Evolutionary conservation across 1,139 yeast species (phyloP), one percentile per base, ranked within the genome.

Genomic region (Casaregolazyma lundiana): DNA sequence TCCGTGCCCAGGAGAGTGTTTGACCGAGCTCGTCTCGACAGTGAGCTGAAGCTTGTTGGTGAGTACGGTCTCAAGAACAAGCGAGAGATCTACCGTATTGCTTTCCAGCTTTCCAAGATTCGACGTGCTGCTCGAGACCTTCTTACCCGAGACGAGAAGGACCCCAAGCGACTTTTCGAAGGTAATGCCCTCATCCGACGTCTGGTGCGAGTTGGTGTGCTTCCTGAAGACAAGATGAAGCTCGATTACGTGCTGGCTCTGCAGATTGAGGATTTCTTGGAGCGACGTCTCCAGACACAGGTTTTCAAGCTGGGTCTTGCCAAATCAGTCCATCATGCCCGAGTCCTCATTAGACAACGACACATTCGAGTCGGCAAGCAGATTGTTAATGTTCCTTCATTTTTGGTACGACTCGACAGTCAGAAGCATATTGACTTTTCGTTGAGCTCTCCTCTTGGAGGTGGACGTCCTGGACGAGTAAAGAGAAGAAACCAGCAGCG

Each of bases 101-200:
- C 89, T 73, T 88, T 84, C 84, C 97, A 92, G 80, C 88, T 92
- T 72, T 92, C 99, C 62, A 92, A 92, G 85, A 92, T 92, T 74
- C 92, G 99, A 82, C 89, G 98, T 82, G 98, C 98, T 74, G 99
- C 99, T 72, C 96, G 99, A 85, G 97, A 94, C 72, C 82, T 92
- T 71, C 85, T 92, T 77, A 92, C 98, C 80, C 89, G 97, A 81
- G 98, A 92, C 69, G 98, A 92, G 81, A 92, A 92, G 84, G 98
- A 92, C 78, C 97, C 96, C 81, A 92, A 89, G 87, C 90, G 99
- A 82, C 85, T 92, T 71, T 92, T 92, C 81, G 98, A 92, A 80
- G 99, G 99, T 86, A 92, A 92, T 72, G 99, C 99, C 71, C 88
- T 92, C 75, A 92, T 89, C 75, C 70, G 73, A 83, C 88, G 96